Percentiles rank a stretch among this genome's conserved stretches.
phyloP scores from a whole-genome alignment of 2,329 filamentous ascomycete species.

The Ceratocystis papillata region DNA sequence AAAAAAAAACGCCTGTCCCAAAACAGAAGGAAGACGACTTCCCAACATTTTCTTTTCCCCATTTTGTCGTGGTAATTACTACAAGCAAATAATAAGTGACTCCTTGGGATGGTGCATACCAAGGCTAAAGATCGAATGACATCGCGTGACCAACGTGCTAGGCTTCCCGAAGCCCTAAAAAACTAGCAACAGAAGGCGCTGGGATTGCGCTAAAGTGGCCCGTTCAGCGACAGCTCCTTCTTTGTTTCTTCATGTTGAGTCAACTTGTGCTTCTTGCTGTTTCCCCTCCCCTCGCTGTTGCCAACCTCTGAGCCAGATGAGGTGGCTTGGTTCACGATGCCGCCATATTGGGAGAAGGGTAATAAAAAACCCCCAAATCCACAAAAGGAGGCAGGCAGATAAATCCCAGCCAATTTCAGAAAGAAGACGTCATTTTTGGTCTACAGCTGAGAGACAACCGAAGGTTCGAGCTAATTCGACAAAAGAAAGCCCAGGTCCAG shows the following conservation, averaged over 20 bases:
- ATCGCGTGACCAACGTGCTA: conserved; percentile 20
- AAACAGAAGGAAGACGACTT: neutral
- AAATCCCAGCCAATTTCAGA: neutral
- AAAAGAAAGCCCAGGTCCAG: neutral
- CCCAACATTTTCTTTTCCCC: neutral
- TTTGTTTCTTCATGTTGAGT: neutral
- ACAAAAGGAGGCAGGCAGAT: neutral
- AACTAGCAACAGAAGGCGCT: neutral
- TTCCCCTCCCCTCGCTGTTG: neutral
- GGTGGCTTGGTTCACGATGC: neutral
- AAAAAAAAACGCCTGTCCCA: neutral
- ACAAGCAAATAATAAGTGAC: neutral
- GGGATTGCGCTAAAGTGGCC: conserved; percentile 7
- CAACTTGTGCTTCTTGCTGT: neutral
- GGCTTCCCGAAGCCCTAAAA: conserved; percentile 2
- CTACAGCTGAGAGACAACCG: neutral
- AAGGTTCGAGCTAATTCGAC: neutral
- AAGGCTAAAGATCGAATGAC: conserved; percentile 17
- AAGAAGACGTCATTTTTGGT: neutral
- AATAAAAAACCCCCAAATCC: no score
- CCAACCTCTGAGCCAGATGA: neutral
- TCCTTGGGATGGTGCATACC: neutral
- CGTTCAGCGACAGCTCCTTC: neutral
- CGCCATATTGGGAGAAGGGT: neutral
- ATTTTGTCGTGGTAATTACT: neutral